A percentile compares a stretch with the other conserved stretches of the same genome.
phyloP scores from a whole-genome alignment of 768 basidiomycete genomes.

The Calocybe indica region DNA sequence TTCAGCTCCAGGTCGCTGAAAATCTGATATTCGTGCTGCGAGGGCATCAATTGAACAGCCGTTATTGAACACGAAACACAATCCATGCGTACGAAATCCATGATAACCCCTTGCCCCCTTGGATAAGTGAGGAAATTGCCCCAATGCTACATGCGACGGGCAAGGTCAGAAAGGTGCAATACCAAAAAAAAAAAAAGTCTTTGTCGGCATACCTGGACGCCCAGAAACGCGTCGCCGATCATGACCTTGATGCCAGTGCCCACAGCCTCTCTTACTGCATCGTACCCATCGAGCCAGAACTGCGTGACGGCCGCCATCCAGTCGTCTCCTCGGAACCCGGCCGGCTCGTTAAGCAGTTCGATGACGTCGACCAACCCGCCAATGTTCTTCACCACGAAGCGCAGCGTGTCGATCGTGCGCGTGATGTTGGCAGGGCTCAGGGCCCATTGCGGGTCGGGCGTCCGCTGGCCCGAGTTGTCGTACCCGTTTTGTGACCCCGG shows the following conservation, averaged over 20 bases:
- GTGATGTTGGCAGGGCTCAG: constrained; percentile 39
- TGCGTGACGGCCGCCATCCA: constrained; percentile 40
- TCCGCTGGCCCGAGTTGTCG: constrained; percentile 71
- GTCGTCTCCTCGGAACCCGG: constrained; percentile 39
- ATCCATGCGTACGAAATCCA: constrained; percentile 47
- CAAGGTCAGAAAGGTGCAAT: constrained; percentile 2
- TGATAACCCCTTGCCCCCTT: constrained; percentile 48
- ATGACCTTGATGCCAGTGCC: constrained; percentile 51
- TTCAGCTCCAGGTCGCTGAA: constrained; percentile 54
- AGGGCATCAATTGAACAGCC: neutral
- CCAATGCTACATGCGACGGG: constrained; percentile 40
- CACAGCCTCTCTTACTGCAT: constrained; percentile 43
- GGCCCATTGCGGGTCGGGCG: constrained; percentile 51
- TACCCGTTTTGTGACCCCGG: constrained; percentile 64
- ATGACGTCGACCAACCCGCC: constrained; percentile 56
- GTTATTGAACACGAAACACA: neutral
- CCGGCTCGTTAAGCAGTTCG: constrained; percentile 68
- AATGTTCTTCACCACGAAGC: constrained; percentile 45
- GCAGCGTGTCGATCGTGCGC: constrained; percentile 53
- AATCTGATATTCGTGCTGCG: constrained; percentile 68
- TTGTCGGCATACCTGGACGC: constrained; percentile 35
- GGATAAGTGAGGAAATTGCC: constrained; percentile 49
- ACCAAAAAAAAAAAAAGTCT: constrained; percentile 1
- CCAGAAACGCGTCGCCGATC: constrained; percentile 70
- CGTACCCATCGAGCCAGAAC: constrained; percentile 59